These are phyloP conservation scores for Scedosporium apiospermum DNA, from an alignment of 2,329 filamentous ascomycete genomes.

Conservation along the genomic window DNA sequence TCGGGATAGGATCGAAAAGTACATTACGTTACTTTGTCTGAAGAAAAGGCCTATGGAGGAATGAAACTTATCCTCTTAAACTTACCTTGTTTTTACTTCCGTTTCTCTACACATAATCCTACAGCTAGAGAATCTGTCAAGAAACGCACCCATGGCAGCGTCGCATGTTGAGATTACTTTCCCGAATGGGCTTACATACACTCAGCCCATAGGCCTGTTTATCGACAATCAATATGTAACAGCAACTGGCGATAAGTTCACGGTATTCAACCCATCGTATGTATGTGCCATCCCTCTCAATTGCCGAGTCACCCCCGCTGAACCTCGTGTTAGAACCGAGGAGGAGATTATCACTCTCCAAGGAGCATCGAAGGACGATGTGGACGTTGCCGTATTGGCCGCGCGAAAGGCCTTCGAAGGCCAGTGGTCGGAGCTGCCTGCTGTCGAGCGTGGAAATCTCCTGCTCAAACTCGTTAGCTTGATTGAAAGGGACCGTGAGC, in stretches of 20 bases:
- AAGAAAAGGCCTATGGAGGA: no score
- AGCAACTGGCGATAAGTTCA: not conserved
- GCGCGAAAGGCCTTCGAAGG: constrained; percentile 4
- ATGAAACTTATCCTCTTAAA: no score
- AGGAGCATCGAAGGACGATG: constrained; percentile 5
- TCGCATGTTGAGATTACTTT: not conserved
- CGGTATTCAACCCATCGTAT: constrained; percentile 1
- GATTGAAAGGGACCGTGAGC: constrained; percentile 51
- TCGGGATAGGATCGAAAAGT: no score
- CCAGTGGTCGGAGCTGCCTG: constrained; percentile 1
- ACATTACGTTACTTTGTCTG: no score
- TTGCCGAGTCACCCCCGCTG: not conserved
- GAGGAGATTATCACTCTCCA: not conserved
- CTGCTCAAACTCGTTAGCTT: constrained; percentile 64
- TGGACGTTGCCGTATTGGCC: constrained; percentile 3
- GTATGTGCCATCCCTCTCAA: not conserved
- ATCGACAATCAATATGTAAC: constrained; percentile 3
- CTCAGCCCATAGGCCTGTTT: constrained; percentile 5
- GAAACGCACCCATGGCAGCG: not conserved
- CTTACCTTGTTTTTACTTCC: no score
- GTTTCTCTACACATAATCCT: no score
- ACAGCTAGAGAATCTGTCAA: not conserved
- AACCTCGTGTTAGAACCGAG: not conserved
- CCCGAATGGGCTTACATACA: constrained; percentile 3
- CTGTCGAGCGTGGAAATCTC: constrained; percentile 39